Evolutionary conservation across 1,284 basidiomycete genomes (phyloP).

Genomic region (Pisolithus thermaeus): DNA sequence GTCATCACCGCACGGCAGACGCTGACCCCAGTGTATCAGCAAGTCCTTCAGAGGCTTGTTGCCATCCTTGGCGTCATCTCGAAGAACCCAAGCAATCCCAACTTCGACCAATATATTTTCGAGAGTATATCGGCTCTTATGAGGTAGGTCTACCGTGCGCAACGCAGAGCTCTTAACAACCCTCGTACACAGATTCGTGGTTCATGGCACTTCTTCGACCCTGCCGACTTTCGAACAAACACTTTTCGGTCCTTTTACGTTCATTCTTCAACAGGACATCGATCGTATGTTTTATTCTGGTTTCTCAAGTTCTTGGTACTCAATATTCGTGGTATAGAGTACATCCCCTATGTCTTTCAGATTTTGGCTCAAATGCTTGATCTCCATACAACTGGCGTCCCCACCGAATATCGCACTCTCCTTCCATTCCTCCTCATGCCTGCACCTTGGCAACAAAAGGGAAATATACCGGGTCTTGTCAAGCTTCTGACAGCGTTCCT

Average conservation of each 20-base stretch:
- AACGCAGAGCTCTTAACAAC: conserved; percentile 1
- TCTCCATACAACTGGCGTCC: conserved; percentile 64
- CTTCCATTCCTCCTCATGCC: conserved; percentile 85
- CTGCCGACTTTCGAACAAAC: conserved; percentile 75
- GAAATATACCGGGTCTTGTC: conserved; percentile 93
- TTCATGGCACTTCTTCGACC: conserved; percentile 60
- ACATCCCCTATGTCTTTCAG: conserved; percentile 97
- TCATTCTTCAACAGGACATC: conserved; percentile 89
- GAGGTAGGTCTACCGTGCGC: conserved; percentile 43
- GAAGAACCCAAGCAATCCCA: conserved; percentile 95
- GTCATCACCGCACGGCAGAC: conserved; percentile 84
- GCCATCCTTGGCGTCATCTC: conserved; percentile 82
- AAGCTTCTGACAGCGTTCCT: conserved; percentile 86
- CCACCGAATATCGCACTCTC: conserved; percentile 74
- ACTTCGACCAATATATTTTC: conserved; percentile 97
- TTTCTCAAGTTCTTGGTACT: not conserved
- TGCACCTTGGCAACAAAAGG: conserved; percentile 88
- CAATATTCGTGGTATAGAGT: conserved; percentile 54
- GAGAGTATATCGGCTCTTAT: conserved; percentile 92
- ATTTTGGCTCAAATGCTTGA: conserved; percentile 95
- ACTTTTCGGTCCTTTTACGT: conserved; percentile 85
- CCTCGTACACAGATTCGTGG: conserved; percentile 59
- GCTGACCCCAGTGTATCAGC: conserved; percentile 63
- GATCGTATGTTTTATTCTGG: conserved; percentile 54
- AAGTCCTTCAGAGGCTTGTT: conserved; percentile 73